A percentile compares a stretch with the other conserved stretches of the same genome.
phyloP scores from a whole-genome alignment of 345 rosid genomes.

The Draba incana region DNA sequence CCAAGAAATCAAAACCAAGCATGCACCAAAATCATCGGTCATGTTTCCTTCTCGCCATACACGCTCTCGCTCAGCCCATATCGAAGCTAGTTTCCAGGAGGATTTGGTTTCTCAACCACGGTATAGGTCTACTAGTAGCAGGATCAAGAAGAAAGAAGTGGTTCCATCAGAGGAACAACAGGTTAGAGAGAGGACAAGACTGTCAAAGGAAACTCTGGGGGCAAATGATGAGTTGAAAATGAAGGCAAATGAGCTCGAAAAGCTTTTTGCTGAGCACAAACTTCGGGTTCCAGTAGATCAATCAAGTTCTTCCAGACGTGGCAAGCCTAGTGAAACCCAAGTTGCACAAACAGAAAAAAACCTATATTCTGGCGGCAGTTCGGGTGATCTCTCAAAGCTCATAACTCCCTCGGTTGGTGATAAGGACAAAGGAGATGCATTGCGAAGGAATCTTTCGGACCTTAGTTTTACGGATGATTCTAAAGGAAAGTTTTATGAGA shows the following conservation, averaged over 20 bases:
- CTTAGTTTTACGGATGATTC: slow-evolving; percentile 67
- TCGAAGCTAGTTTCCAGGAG: slow-evolving; percentile 24
- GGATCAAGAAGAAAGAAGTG: slow-evolving; percentile 47
- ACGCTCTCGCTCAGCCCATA: slow-evolving; percentile 62
- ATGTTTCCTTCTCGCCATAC: slow-evolving; percentile 54
- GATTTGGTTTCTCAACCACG: slow-evolving; percentile 23
- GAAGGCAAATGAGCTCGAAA: slow-evolving; percentile 83
- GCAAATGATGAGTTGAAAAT: slow-evolving; percentile 66
- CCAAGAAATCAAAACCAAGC: slow-evolving; percentile 43
- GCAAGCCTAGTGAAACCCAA: slow-evolving; percentile 58
- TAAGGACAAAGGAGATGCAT: slow-evolving; percentile 43
- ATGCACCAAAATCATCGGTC: slow-evolving; percentile 29
- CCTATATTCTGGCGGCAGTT: slow-evolving; percentile 35
- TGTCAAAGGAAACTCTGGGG: slow-evolving; percentile 64
- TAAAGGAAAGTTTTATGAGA: slow-evolving; percentile 71
- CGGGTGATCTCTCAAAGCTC: slow-evolving; percentile 44
- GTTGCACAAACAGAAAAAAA: slow-evolving; percentile 50
- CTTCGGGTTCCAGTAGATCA: slow-evolving; percentile 67
- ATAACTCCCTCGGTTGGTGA: slow-evolving; percentile 45
- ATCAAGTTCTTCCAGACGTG: slow-evolving; percentile 57
- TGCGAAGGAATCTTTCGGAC: slow-evolving; percentile 57
- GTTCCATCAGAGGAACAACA: slow-evolving; percentile 42
- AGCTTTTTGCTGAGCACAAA: slow-evolving; percentile 75
- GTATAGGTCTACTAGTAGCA: slow-evolving; percentile 35
- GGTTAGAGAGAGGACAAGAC: slow-evolving; percentile 50